A percentile compares a stretch with the other conserved stretches of the same genome.
Evolutionary conservation across 2,329 filamentous ascomycete species (phyloP).

Genomic region (Coniochaeta sp.): DNA sequence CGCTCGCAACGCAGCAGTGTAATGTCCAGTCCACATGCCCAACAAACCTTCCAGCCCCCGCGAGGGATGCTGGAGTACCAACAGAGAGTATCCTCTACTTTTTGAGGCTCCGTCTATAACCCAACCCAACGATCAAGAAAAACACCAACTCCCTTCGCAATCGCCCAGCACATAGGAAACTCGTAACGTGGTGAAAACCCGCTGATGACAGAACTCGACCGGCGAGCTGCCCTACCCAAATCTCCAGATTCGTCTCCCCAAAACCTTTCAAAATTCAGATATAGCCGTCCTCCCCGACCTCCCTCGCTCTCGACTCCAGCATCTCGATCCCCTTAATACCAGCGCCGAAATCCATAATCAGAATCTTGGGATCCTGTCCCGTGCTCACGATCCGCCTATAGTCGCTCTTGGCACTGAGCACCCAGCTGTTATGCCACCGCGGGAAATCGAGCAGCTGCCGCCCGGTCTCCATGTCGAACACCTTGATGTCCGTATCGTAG

Average conservation of each 20-base stretch:
- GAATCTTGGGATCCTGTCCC: constrained; percentile 84
- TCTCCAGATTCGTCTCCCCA: not conserved
- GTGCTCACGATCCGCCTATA: constrained; percentile 92
- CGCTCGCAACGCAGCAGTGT: constrained; percentile 1
- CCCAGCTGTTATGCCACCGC: constrained; percentile 96
- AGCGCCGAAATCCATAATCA: constrained; percentile 87
- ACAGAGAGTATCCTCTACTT: not conserved
- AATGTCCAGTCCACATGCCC: not conserved
- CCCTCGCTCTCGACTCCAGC: constrained; percentile 39
- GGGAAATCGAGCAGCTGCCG: constrained; percentile 75
- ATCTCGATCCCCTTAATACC: constrained; percentile 49
- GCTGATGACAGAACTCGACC: not conserved
- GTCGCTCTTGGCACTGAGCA: constrained; percentile 90
- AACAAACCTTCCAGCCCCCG: not conserved
- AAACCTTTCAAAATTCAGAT: not conserved
- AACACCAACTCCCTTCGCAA: not conserved
- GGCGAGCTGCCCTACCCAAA: not conserved
- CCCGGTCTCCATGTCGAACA: constrained; percentile 81
- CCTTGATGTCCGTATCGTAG: constrained; percentile 93
- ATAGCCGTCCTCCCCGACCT: not conserved
- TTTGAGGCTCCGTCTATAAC: not conserved
- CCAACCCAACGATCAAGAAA: not conserved
- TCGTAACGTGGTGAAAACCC: not conserved
- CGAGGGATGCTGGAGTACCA: not conserved
- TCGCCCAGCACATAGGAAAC: not conserved